Base-by-base conservation (phyloP, 2,329 filamentous ascomycete genomes). In the Sporothrix schenckii region DNA sequence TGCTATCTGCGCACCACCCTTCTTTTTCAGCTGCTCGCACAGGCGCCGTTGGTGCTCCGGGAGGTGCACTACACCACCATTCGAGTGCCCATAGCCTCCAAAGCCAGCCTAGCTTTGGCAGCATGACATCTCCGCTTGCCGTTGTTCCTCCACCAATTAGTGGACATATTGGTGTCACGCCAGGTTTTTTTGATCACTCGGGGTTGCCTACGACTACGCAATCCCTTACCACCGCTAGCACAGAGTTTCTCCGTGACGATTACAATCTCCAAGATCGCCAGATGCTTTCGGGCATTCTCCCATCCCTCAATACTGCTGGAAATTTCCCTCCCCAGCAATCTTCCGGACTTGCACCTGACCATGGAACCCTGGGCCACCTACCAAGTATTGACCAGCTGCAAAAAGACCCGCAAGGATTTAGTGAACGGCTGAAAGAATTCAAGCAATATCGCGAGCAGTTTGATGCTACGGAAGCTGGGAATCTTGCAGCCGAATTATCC, bases 101-200 rank as follows among this genome's bases (percentile, higher is more conserved):
- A 77, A 97, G 93, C 78, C 95, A 99, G 80, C 94, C 94, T 27
- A 98, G 94, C 81, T 97, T 95, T 78, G 93, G 94, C 21, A 97
- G 92, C 80, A 96, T 99, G 74, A 89, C 92, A 2, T 96, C 93
- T n/a, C 93, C 94, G 1, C 88, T 91, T 71, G 89, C 88, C 13
- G 88, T 84, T 75, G 81, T 78, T 19, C 79, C 81, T 53, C 84
- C 79, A 84, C 77, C 87, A 77, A 80, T 84, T 5, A 82, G 87
- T 11, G 87, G 85, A 1, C 84, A 86, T 16, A 84, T 89, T 66
- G 86, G 87, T 71, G 84, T 86, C n/a, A 83, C 86, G 6, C 83
- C 87, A 49, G 88, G 88, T 50, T 94, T 94, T 78, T 92, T 93
- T 75, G 93, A 96, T 75, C 79, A 80, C 9, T 72, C 81, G 53